phyloP scores from a whole-genome alignment of 495 filamentous ascomycete species.

The Penicillium pulvis region DNA sequence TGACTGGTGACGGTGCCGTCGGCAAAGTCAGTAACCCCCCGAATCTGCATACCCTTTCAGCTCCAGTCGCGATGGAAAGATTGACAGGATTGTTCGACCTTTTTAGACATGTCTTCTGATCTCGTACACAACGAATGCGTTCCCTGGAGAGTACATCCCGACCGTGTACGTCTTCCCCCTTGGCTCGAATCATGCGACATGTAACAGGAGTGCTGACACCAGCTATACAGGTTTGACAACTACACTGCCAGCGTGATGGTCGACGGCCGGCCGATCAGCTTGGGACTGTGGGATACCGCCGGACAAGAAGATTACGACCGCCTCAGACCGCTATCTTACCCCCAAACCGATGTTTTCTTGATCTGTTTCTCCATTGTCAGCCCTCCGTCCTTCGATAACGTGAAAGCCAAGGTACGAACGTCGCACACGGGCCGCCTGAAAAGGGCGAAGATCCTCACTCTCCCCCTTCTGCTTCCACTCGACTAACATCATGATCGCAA shows the following conservation, averaged over 20 bases:
- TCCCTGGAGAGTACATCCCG: conserved; percentile 98
- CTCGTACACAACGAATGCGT: conserved; percentile 98
- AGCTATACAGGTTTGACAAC: conserved; percentile 81
- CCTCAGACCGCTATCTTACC: conserved; percentile 92
- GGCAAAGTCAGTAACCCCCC: conserved; percentile 71
- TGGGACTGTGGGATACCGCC: conserved; percentile 98
- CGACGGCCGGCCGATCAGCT: conserved; percentile 92
- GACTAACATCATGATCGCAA: background rate
- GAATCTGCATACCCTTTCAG: conserved; percentile 3
- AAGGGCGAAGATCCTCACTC: background rate
- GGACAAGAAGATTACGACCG: conserved; percentile 99
- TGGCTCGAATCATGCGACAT: background rate
- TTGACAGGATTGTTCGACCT: conserved; percentile 10
- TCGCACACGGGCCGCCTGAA: background rate
- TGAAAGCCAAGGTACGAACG: conserved; percentile 80
- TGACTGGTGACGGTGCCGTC: conserved; percentile 97
- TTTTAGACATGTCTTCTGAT: conserved; percentile 95
- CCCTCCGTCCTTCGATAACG: conserved; percentile 96
- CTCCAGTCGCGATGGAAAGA: conserved; percentile 3
- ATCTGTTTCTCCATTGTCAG: conserved; percentile 99
- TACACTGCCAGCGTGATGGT: conserved; percentile 99
- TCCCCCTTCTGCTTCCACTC: background rate
- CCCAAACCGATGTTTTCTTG: conserved; percentile 96
- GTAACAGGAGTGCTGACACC: conserved; percentile 1
- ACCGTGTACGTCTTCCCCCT: conserved; percentile 76